phyloP scores from a whole-genome alignment of 805 yeast species.

The Candida wancherniae region DNA sequence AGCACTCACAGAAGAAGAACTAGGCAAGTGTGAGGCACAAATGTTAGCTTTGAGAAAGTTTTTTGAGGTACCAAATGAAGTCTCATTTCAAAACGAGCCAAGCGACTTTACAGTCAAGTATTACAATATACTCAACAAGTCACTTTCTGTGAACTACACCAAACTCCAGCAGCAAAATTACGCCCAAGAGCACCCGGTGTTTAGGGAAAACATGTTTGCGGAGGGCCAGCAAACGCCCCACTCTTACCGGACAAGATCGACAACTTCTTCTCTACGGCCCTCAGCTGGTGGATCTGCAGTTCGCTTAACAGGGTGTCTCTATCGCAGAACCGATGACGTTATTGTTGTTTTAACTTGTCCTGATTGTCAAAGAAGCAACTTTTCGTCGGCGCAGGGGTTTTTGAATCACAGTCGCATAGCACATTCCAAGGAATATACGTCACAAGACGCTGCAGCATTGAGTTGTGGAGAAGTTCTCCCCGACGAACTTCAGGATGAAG shows the following conservation, averaged over 20 bases:
- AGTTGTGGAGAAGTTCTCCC: constrained; percentile 56
- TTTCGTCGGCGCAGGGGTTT: constrained; percentile 77
- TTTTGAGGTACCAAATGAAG: constrained; percentile 37
- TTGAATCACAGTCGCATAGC: constrained; percentile 72
- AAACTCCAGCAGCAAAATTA: constrained; percentile 18
- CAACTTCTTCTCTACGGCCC: constrained; percentile 53
- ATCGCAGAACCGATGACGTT: constrained; percentile 65
- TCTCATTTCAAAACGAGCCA: constrained; percentile 40
- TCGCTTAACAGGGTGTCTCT: constrained; percentile 45
- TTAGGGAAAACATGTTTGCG: constrained; percentile 11
- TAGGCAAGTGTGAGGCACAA: constrained; percentile 55
- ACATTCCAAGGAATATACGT: constrained; percentile 63
- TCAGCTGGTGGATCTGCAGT: constrained; percentile 20
- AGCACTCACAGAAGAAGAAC: constrained; percentile 46
- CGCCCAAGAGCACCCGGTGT: constrained; percentile 10
- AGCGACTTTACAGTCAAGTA: constrained; percentile 42
- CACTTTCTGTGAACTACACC: constrained; percentile 31
- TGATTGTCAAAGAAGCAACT: constrained; percentile 61
- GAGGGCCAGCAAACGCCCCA: constrained; percentile 16
- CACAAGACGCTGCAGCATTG: constrained; percentile 72
- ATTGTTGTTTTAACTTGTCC: constrained; percentile 65
- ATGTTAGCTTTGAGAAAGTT: constrained; percentile 47
- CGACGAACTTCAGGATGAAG: constrained; percentile 52
- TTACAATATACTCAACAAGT: constrained; percentile 31
- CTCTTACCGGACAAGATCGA: constrained; percentile 45